Percentiles rank a stretch among this genome's conserved stretches.
Evolutionary conservation across 2,329 filamentous ascomycete genomes (phyloP).

Genomic region (Colletotrichum horii): DNA sequence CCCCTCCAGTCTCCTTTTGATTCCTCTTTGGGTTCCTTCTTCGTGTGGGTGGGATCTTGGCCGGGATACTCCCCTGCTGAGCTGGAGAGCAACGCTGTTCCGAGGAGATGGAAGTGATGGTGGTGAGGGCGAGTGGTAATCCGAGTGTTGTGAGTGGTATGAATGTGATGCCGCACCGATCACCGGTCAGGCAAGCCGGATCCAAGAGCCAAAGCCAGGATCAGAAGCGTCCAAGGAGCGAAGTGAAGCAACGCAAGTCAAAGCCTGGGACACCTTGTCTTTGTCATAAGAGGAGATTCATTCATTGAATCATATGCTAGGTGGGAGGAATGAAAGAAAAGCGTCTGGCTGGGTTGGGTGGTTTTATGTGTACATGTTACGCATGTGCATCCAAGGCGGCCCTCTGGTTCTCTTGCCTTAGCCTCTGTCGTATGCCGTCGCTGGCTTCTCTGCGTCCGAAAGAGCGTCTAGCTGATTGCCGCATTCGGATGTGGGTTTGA

Average conservation of each 20-base stretch:
- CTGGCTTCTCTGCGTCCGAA: conserved; percentile 23
- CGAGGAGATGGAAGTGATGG: background rate
- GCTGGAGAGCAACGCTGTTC: background rate
- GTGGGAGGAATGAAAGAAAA: conserved; percentile 21
- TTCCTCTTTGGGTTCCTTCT: background rate
- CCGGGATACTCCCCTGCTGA: background rate
- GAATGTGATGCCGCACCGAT: background rate
- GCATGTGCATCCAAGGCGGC: conserved; percentile 10
- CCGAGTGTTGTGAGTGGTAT: background rate
- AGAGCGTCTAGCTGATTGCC: conserved; percentile 24
- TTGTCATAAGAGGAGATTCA: conserved; percentile 7
- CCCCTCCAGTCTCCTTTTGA: background rate
- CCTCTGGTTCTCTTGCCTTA: conserved; percentile 9
- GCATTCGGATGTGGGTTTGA: conserved; percentile 22
- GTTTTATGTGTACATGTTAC: conserved; percentile 22
- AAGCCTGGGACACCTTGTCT: conserved; percentile 7
- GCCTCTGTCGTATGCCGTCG: conserved; percentile 13
- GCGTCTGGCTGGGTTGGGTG: conserved; percentile 10
- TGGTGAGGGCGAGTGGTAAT: background rate
- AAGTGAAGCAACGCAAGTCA: conserved; percentile 1
- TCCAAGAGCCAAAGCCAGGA: background rate
- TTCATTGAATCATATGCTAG: conserved; percentile 1
- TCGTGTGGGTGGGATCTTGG: background rate
- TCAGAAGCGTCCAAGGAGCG: background rate
- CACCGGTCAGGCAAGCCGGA: background rate